Base-by-base conservation (phyloP, 257 asterid species). In the Galeopsis tetrahit region DNA sequence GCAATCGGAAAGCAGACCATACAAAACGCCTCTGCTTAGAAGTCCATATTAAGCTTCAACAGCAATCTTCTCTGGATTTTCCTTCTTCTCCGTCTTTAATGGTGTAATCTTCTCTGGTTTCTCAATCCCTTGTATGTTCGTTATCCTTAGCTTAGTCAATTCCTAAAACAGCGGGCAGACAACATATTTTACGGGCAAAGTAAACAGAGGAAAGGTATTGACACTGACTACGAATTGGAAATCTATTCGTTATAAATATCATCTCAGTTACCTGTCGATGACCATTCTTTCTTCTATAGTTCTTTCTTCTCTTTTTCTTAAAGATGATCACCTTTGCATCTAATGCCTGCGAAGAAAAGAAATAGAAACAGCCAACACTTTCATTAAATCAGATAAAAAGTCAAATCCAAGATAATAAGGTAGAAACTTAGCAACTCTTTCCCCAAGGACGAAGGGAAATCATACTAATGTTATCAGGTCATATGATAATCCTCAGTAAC, bases 251-350 rank as follows among this genome's bases (percentile, higher is more conserved):
- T 3, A 14, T 3, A 68, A 5, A 71, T 43, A 67, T 43, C 71
- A 72, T 58, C 70, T 53, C 60, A 74, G 59, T 63, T 82, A 91
- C 99, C 98, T 91, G 99, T 21, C 99, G 82, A 82, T 94, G 99
- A 70, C 99, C 99, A 28, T 79, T 86, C 8, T 83, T 89, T 82
- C 97, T 87, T 78, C 99, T 84, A 74, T 94, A 94, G 83, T 94
- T 94, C 90, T 94, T 94, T 61, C 99, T 84, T 82, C 97, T 91
- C 74, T 91, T 94, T 79, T 94, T 94, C 97, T 94, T 94, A 86
- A 94, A 94, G 77, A 94, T 82, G 76, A 94, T 82, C 78, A 94
- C 99, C 76, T 90, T 91, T 33, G 99, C 99, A 76, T 94, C 97
- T 70, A 89, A 83, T 32, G 98, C 98, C 98, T 91, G 89, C 75